These are phyloP conservation scores for Coffea eugenioides DNA, from an alignment of 257 asterid genomes.

Conservation along the genomic window DNA sequence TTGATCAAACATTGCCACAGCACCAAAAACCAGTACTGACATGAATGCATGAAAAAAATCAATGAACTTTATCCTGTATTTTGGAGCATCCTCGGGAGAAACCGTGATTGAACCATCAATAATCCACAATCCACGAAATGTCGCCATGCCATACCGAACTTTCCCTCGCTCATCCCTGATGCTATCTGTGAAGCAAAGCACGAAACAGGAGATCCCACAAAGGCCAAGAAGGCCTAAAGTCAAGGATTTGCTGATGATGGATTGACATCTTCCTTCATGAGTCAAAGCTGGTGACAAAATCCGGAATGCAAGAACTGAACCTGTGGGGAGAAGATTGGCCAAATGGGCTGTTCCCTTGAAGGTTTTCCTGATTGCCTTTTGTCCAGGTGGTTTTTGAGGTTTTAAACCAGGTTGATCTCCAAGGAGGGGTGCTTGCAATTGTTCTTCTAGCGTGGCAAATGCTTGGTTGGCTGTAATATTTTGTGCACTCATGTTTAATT, in stretches of 20 bases:
- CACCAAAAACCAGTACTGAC: constrained; percentile 60
- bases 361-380: constrained; percentile 63
- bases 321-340: constrained; percentile 87
- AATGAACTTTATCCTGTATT: constrained; percentile 40
- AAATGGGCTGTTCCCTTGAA: constrained; percentile 75
- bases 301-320: constrained; percentile 78
- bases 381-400: constrained; percentile 46
- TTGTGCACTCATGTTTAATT: neutral
- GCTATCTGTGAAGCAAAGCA: constrained; percentile 72
- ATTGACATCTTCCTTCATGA: constrained; percentile 60
- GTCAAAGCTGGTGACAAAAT: constrained; percentile 63
- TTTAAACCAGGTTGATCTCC: constrained; percentile 26
- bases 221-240: constrained; percentile 42
- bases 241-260: constrained; percentile 39
- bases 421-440: constrained; percentile 41
- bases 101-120: constrained; percentile 47
- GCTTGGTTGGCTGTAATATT: constrained; percentile 3
- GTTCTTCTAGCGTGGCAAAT: constrained; percentile 19
- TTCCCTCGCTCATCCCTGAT: constrained; percentile 69
- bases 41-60: constrained; percentile 66
- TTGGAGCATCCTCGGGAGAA: constrained; percentile 39
- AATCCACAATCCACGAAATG: constrained; percentile 58
- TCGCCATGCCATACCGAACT: constrained; percentile 81
- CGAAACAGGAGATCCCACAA: constrained; percentile 54
- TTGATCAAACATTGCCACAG: constrained; percentile 69